Evolutionary conservation across 2,329 filamentous ascomycete species (phyloP).

Genomic region (Cladophialophora bantiana): DNA sequence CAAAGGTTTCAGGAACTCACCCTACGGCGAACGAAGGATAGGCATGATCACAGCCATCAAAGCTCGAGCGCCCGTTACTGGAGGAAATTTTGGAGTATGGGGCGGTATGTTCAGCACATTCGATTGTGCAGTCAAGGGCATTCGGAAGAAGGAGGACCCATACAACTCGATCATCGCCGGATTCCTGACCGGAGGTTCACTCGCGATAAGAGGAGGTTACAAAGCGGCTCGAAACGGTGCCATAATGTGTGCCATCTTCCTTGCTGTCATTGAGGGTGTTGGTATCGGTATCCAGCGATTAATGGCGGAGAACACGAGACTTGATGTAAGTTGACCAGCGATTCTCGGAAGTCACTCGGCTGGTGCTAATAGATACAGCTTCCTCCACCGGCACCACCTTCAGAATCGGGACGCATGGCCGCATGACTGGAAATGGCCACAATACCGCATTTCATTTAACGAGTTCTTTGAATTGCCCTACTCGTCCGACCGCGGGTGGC

Average conservation of each 20-base stretch:
- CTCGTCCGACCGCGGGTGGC: conserved; percentile 23
- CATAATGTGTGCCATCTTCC: conserved; percentile 91
- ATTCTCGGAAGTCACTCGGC: background rate
- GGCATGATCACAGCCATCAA: conserved; percentile 97
- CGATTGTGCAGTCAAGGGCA: conserved; percentile 94
- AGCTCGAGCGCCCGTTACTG: conserved; percentile 91
- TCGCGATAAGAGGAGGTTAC: conserved; percentile 89
- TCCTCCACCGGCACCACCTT: conserved; percentile 41
- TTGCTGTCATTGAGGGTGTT: conserved; percentile 96
- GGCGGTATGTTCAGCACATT: conserved; percentile 95
- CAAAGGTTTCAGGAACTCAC: conserved; percentile 89
- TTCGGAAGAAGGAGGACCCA: conserved; percentile 95
- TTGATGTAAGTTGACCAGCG: conserved; percentile 67
- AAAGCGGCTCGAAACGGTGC: conserved; percentile 93
- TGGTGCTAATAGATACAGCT: conserved; percentile 35
- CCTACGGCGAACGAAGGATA: conserved; percentile 92
- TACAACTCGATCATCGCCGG: conserved; percentile 98
- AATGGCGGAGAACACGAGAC: conserved; percentile 86
- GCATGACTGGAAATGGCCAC: conserved; percentile 40
- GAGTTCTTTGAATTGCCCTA: conserved; percentile 18
- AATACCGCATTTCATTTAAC: conserved; percentile 38
- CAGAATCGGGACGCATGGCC: conserved; percentile 39
- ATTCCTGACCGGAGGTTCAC: conserved; percentile 91
- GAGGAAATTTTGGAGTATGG: conserved; percentile 98
- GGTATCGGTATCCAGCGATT: conserved; percentile 95